Evolutionary conservation across 495 filamentous ascomycete genomes (phyloP).

Genomic region (Neurospora cerealis): DNA sequence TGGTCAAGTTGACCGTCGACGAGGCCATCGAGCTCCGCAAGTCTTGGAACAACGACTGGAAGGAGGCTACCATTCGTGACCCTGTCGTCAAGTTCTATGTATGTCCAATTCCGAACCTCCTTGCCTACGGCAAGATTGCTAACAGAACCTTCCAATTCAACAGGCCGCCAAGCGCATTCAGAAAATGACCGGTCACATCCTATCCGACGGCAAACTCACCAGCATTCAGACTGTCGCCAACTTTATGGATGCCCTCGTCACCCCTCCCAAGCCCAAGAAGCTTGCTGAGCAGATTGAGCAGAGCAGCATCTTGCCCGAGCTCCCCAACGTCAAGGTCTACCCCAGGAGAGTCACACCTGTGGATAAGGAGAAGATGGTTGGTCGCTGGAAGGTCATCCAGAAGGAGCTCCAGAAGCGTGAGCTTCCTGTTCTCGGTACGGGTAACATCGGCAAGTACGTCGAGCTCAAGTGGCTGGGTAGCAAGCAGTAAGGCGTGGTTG

Average conservation of each 20-base stretch:
- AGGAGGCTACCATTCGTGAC: conserved; percentile 44
- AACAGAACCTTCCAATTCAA: not conserved
- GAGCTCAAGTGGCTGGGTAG: conserved; percentile 23
- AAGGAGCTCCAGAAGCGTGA: conserved; percentile 55
- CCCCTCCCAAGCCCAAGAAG: conserved; percentile 50
- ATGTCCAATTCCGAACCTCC: not conserved
- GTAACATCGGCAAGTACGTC: conserved; percentile 11
- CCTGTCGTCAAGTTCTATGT: conserved; percentile 62
- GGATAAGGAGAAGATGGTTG: conserved; percentile 64
- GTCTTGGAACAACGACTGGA: conserved; percentile 41
- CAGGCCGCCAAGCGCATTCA: conserved; percentile 69
- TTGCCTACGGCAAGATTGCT: not conserved
- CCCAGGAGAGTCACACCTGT: conserved; percentile 49
- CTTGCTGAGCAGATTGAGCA: conserved; percentile 35
- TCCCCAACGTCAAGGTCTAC: conserved; percentile 64
- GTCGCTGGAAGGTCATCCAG: conserved; percentile 79
- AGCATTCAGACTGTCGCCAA: conserved; percentile 41
- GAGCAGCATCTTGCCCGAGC: conserved; percentile 30
- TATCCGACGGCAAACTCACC: conserved; percentile 57
- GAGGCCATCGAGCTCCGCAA: conserved; percentile 19
- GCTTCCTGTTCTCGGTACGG: conserved; percentile 38
- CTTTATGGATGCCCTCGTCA: conserved; percentile 44
- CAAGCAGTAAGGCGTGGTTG: conserved; percentile 1
- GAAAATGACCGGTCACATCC: conserved; percentile 62
- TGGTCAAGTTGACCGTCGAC: conserved; percentile 8